Evolutionary conservation across 2,329 filamentous ascomycete genomes (phyloP).

Genomic region (Penicillium verrucosum): DNA sequence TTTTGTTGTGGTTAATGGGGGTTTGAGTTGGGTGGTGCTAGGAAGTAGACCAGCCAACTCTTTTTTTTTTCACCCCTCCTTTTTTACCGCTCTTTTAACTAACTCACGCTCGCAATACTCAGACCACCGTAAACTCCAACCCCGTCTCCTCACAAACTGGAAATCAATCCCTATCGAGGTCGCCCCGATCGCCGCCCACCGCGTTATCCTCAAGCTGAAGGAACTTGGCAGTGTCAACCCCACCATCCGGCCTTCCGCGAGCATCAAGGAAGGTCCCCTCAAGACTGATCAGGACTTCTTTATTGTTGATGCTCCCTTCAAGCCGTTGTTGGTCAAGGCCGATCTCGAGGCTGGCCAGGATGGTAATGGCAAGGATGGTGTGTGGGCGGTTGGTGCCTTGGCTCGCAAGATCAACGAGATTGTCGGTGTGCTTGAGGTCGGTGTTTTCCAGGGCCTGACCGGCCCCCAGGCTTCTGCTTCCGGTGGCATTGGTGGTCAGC

Average conservation of each 20-base stretch:
- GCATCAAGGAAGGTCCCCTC: constrained; percentile 77
- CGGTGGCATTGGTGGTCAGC: constrained; percentile 70
- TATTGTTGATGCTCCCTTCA: constrained; percentile 90
- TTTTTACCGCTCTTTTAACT: not conserved
- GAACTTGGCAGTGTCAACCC: constrained; percentile 71
- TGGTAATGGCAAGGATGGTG: constrained; percentile 59
- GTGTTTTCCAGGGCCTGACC: constrained; percentile 80
- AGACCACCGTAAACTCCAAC: constrained; percentile 88
- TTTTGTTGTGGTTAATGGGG: not conserved
- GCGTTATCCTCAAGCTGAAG: constrained; percentile 69
- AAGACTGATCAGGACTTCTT: constrained; percentile 83
- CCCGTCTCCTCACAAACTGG: constrained; percentile 72
- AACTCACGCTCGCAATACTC: constrained; percentile 5
- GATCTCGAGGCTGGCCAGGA: constrained; percentile 51
- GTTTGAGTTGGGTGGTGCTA: not conserved
- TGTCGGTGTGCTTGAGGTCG: constrained; percentile 85
- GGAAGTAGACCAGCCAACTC: not conserved
- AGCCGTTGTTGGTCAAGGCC: constrained; percentile 63
- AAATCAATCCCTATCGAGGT: constrained; percentile 89
- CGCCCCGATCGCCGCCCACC: constrained; percentile 74
- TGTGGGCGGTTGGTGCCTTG: constrained; percentile 77
- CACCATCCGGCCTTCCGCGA: constrained; percentile 66
- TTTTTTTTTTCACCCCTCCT: not conserved
- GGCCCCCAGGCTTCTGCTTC: constrained; percentile 65
- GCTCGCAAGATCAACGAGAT: constrained; percentile 73